Evolutionary conservation across 352 stramenopile genomes (phyloP), one percentile per base, ranked within the genome.

Genomic region (Saprolegnia diclina): DNA sequence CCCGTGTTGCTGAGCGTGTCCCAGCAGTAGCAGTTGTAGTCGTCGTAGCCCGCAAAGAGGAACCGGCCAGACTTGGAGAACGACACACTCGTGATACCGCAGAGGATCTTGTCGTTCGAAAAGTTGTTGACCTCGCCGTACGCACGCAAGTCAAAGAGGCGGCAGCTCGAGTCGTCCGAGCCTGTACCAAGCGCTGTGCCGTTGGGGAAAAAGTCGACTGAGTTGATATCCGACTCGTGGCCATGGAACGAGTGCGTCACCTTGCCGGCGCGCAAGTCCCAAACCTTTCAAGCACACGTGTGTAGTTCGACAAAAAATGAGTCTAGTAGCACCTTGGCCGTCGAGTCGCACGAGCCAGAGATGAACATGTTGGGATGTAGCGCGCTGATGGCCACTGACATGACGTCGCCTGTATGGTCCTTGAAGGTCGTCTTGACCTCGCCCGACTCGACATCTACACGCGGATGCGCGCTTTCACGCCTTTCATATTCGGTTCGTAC

Each of bases 171-270:
- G 80, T 99, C 97, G 73, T 99, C 96, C 32, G 94, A 99, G 9
- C 95, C 97, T 0, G 95, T 98, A 38, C 91, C 92, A 32, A 99
- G 89, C 32, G 88, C 86, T 65, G 98, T 97, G 37, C 95, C 96
- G 77, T 97, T 97, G 0, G 95, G 96, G 76, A 99, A 98, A 65
- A 99, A 98, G 73, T 96, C 89, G 32, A 99, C 95, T 64, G 93
- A 97, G 80, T 99, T 99, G 77, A 99, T 98, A 76, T 99, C 97
- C 22, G 88, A 98, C 67, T 98, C 93, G 77, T 99, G 97, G 32
- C 97, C 97, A 24, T 95, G 82, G 75, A 99, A 98, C 50, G 97
- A 99, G 78, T 98, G 90, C 56, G 95, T 97, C 45, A 90, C 98
- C 73, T 97, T 97, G 67, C 92, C 85, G 45, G 85, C 92, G 65